Percentiles rank a stretch among this genome's conserved stretches.
Evolutionary conservation across 257 asterid genomes (phyloP).

Genomic region (Rauvolfia tetraphylla): DNA sequence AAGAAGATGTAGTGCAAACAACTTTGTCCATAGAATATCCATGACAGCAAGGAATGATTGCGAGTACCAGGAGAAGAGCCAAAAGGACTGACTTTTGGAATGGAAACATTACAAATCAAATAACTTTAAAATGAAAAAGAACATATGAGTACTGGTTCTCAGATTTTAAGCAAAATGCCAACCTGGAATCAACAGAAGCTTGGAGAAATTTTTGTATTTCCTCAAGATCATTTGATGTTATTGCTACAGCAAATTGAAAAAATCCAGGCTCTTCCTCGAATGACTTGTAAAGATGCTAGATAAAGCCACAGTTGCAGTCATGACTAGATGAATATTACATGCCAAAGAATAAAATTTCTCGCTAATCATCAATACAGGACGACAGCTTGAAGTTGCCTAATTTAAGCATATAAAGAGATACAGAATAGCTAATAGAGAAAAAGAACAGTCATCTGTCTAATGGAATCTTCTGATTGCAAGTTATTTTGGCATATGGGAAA

Average conservation of each 20-base stretch:
- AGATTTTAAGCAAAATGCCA: conserved; percentile 14
- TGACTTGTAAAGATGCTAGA: conserved; percentile 84
- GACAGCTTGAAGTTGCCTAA: not conserved
- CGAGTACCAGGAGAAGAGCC: not conserved
- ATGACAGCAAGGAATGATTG: not conserved
- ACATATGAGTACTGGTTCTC: not conserved
- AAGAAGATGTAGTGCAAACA: not conserved
- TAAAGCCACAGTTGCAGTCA: conserved; percentile 17
- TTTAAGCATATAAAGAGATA: not conserved
- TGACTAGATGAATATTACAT: conserved; percentile 20
- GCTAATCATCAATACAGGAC: conserved; percentile 5
- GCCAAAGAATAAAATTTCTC: conserved; percentile 4
- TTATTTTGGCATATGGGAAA: not conserved
- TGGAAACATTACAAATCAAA: not conserved
- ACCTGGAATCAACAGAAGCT: conserved; percentile 86
- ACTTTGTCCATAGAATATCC: not conserved
- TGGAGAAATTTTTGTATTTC: conserved; percentile 90
- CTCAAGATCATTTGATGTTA: conserved; percentile 85
- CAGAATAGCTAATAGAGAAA: not conserved
- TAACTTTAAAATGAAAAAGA: not conserved
- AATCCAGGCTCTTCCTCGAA: conserved; percentile 76
- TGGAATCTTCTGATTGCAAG: not conserved
- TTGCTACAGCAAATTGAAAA: conserved; percentile 78
- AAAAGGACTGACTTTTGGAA: not conserved
- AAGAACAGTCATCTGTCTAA: not conserved